Conservation (phyloP, 2,329 filamentous ascomycete genomes). For the Talaromyces islandicus region DNA sequence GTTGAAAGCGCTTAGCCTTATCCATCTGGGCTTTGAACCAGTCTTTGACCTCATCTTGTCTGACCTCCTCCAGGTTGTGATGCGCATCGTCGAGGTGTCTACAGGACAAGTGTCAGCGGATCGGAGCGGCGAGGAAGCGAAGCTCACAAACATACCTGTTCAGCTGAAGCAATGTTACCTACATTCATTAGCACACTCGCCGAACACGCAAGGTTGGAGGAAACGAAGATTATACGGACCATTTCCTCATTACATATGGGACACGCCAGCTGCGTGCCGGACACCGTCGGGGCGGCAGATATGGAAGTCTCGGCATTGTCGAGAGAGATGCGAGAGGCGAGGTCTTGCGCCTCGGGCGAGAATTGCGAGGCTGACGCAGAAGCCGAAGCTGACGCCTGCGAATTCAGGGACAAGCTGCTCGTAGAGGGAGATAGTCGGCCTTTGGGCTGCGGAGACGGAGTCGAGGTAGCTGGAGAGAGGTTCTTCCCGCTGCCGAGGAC, state of each 20-base stretch:
- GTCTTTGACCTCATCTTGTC: slow-evolving; percentile 91
- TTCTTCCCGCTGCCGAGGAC: slow-evolving; percentile 82
- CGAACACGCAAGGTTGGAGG: neutral
- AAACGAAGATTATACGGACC: slow-evolving; percentile 48
- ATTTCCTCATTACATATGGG: slow-evolving; percentile 99
- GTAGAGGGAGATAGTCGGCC: slow-evolving; percentile 54
- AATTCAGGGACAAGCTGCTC: slow-evolving; percentile 73
- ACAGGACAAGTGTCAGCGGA: slow-evolving; percentile 27
- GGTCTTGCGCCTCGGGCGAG: slow-evolving; percentile 67
- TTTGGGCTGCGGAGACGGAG: slow-evolving; percentile 35
- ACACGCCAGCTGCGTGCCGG: slow-evolving; percentile 69
- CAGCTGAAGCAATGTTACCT: slow-evolving; percentile 88
- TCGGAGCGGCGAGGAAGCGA: neutral
- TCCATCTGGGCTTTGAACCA: slow-evolving; percentile 95
- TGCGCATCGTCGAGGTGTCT: slow-evolving; percentile 80
- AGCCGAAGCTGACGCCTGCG: slow-evolving; percentile 62
- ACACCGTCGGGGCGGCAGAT: slow-evolving; percentile 45
- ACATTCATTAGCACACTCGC: slow-evolving; percentile 12
- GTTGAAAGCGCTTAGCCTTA: slow-evolving; percentile 90
- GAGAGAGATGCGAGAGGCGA: slow-evolving; percentile 73
- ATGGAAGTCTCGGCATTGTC: slow-evolving; percentile 51
- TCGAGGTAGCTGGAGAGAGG: slow-evolving; percentile 59
- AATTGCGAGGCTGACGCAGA: slow-evolving; percentile 59
- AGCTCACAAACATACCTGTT: slow-evolving; percentile 55
- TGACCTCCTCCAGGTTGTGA: slow-evolving; percentile 78